Percentiles rank a stretch among this genome's conserved stretches.
Evolutionary conservation across 2,329 filamentous ascomycete genomes (phyloP).

Genomic region (Botrytis paeoniae): DNA sequence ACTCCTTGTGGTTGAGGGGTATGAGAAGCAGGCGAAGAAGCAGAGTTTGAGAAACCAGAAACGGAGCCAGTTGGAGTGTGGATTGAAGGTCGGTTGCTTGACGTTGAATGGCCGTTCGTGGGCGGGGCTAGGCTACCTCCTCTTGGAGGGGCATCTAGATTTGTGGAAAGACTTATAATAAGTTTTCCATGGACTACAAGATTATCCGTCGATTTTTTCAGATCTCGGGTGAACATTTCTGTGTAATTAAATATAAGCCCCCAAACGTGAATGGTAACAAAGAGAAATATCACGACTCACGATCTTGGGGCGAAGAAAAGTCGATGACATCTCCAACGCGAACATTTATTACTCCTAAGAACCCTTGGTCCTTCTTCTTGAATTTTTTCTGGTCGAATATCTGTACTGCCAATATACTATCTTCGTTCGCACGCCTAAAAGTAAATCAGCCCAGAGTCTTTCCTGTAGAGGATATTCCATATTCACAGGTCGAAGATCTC

Average conservation of each 20-base stretch:
- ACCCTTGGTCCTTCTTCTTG: constrained; percentile 99
- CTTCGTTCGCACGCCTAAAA: constrained; percentile 80
- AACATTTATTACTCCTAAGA: constrained; percentile 96
- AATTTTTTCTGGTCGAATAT: constrained; percentile 99
- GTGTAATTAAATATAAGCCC: constrained; percentile 23
- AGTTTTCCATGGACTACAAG: constrained; percentile 96
- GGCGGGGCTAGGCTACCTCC: constrained; percentile 42
- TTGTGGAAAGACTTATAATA: constrained; percentile 93
- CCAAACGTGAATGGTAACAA: constrained; percentile 18
- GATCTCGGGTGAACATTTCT: constrained; percentile 96
- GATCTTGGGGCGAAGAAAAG: constrained; percentile 83
- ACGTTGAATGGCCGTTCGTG: constrained; percentile 31
- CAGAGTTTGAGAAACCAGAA: constrained; percentile 28
- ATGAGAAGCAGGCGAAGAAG: constrained; percentile 40
- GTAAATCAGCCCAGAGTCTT: constrained; percentile 26
- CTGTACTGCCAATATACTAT: constrained; percentile 94
- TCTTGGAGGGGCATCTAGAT: constrained; percentile 69
- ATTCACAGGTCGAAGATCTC: constrained; percentile 93
- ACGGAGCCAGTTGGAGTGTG: constrained; percentile 37
- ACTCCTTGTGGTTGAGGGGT: constrained; percentile 32
- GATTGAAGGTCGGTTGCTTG: constrained; percentile 33
- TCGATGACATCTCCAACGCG: constrained; percentile 93
- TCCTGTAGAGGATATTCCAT: constrained; percentile 15
- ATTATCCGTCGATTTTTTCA: constrained; percentile 98
- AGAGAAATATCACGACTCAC: constrained; percentile 51